phyloP scores from a whole-genome alignment of 1,284 basidiomycete species.

The Ganoderma meredithae region DNA sequence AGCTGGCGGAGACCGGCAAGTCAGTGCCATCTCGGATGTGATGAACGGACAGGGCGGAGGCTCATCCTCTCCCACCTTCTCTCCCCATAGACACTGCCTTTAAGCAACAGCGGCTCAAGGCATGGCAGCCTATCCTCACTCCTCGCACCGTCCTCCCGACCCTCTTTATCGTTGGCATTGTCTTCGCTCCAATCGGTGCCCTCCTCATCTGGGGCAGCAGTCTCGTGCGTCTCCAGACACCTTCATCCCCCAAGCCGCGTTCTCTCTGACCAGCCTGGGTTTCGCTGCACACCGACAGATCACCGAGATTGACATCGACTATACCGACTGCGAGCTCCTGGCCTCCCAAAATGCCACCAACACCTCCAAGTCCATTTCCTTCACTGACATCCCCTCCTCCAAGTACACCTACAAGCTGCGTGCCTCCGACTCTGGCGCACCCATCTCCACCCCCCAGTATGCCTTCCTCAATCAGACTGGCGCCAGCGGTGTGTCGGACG shows the following conservation, averaged over 20 bases:
- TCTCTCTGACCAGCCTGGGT: conserved; percentile 7
- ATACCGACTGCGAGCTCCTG: conserved; percentile 86
- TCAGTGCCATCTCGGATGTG: conserved; percentile 50
- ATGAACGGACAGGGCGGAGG: conserved; percentile 5
- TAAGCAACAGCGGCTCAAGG: conserved; percentile 99
- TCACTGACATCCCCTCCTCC: conserved; percentile 60
- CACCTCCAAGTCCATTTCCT: conserved; percentile 52
- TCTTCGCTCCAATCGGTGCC: conserved; percentile 97
- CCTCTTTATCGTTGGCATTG: conserved; percentile 91
- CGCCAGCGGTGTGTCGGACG: conserved; percentile 49
- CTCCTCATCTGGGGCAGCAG: conserved; percentile 91
- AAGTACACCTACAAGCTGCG: conserved; percentile 76
- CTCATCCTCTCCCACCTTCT: conserved; percentile 18
- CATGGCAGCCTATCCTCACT: conserved; percentile 99
- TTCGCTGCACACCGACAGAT: conserved; percentile 55
- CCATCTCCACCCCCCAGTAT: conserved; percentile 65
- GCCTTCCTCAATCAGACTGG: conserved; percentile 67
- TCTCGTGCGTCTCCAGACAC: conserved; percentile 51
- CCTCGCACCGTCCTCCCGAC: conserved; percentile 97
- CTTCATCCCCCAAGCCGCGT: not conserved
- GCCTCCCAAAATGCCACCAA: conserved; percentile 41
- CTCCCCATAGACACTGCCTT: conserved; percentile 86
- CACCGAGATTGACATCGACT: conserved; percentile 95
- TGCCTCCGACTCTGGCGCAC: conserved; percentile 59
- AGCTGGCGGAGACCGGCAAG: conserved; percentile 90